phyloP scores from a whole-genome alignment of 2,329 filamentous ascomycete genomes.

The Talaromyces sp. region DNA sequence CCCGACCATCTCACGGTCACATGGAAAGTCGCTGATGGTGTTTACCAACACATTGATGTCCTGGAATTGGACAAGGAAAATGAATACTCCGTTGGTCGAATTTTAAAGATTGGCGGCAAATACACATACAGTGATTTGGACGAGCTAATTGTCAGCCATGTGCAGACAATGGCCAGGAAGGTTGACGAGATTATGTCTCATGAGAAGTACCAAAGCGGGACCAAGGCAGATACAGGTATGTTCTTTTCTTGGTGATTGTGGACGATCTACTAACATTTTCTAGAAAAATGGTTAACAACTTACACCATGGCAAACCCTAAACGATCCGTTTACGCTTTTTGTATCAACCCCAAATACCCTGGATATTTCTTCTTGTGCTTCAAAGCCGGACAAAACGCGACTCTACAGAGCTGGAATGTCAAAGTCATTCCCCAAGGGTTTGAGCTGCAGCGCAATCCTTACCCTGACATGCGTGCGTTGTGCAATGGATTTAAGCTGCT shows the following conservation, averaged over 20 bases:
- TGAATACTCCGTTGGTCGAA: conserved; percentile 87
- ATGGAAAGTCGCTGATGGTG: conserved; percentile 93
- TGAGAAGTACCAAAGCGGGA: conserved; percentile 87
- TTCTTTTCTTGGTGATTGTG: background rate
- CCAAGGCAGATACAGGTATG: conserved; percentile 75
- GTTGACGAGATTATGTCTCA: conserved; percentile 93
- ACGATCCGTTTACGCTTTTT: conserved; percentile 92
- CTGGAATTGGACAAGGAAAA: conserved; percentile 96
- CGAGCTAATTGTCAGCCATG: conserved; percentile 93
- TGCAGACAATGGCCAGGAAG: conserved; percentile 97
- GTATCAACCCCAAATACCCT: conserved; percentile 84
- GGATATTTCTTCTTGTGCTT: conserved; percentile 97
- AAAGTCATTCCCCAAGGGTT: conserved; percentile 92
- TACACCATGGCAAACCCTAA: conserved; percentile 96
- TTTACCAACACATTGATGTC: conserved; percentile 98
- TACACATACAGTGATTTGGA: conserved; percentile 94
- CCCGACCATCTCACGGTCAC: conserved; percentile 93
- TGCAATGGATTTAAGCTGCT: conserved; percentile 97
- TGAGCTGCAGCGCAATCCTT: conserved; percentile 81
- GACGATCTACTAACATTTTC: conserved; percentile 3
- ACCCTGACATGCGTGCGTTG: conserved; percentile 90
- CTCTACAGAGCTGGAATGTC: conserved; percentile 75
- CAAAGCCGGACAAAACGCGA: conserved; percentile 77
- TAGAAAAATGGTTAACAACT: conserved; percentile 92
- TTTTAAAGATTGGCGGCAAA: conserved; percentile 79